Conservation (phyloP, 2,329 filamentous ascomycete species). For the Calonectria ilicicola region DNA sequence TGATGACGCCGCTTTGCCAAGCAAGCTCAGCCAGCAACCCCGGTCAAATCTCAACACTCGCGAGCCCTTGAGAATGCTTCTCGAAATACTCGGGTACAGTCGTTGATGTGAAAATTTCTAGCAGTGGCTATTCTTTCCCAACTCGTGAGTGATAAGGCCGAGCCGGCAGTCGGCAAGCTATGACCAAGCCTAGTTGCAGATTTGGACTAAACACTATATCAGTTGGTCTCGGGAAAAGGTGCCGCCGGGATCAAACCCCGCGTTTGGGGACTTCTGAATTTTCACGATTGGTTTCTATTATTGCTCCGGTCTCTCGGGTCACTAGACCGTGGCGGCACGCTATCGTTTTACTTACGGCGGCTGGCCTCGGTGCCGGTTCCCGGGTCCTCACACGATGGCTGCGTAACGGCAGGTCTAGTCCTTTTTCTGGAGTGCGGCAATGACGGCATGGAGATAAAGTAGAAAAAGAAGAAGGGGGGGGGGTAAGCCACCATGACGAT, state of each 20-base stretch:
- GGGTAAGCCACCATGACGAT: constrained; percentile 18
- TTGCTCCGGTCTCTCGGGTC: not conserved
- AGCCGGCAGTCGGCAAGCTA: not conserved
- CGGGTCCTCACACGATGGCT: not conserved
- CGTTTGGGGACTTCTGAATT: not conserved
- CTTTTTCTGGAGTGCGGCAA: constrained; percentile 25
- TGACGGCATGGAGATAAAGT: not conserved
- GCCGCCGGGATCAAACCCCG: not conserved
- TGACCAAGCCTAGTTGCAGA: not conserved
- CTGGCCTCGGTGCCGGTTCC: not conserved
- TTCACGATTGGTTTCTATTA: not conserved
- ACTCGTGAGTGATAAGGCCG: not conserved
- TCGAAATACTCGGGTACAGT: too few species aligned
- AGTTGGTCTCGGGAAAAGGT: not conserved
- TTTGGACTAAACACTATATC: not conserved
- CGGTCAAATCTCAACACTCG: not conserved
- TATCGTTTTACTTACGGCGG: not conserved
- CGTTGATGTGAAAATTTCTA: not conserved
- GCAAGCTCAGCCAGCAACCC: not conserved
- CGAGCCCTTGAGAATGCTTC: not conserved
- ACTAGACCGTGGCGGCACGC: not conserved
- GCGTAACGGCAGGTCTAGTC: not conserved
- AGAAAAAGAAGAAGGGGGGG: not conserved
- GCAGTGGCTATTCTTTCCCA: not conserved
- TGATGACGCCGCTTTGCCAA: not conserved